phyloP scores from a whole-genome alignment of 495 filamentous ascomycete genomes.

The Aspergillus ellipticus region DNA sequence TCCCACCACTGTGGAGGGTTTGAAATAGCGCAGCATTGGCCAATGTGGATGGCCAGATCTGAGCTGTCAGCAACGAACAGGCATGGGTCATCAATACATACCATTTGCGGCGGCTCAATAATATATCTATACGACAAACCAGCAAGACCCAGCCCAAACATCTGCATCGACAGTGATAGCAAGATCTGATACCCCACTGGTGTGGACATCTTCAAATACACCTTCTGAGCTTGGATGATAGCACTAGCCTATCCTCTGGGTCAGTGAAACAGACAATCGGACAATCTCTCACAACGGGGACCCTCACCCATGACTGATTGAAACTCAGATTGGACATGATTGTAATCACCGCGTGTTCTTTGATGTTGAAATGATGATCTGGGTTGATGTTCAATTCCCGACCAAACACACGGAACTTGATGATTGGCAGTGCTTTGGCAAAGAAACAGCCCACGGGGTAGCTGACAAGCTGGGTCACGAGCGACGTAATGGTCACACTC shows the following conservation, averaged over 20 bases:
- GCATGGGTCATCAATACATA: too few species aligned
- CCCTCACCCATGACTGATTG: conserved; percentile 13
- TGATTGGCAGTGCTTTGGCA: conserved; percentile 41
- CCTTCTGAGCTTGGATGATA: conserved; percentile 54
- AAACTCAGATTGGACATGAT: conserved; percentile 50
- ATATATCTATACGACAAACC: conserved; percentile 59
- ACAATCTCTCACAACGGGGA: background rate
- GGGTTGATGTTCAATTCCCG: conserved; percentile 45
- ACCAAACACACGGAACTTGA: conserved; percentile 47
- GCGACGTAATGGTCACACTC: conserved; percentile 57
- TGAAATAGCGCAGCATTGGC: conserved; percentile 86
- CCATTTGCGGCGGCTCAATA: conserved; percentile 72
- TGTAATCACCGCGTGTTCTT: conserved; percentile 53
- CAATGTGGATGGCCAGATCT: conserved; percentile 81
- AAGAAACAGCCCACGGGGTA: conserved; percentile 52
- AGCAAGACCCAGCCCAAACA: conserved; percentile 48
- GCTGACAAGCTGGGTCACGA: conserved; percentile 62
- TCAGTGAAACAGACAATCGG: background rate
- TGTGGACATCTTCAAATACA: conserved; percentile 27
- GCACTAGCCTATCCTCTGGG: conserved; percentile 58
- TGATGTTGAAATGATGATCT: conserved; percentile 44
- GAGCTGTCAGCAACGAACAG: too few species aligned
- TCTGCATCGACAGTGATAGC: conserved; percentile 37
- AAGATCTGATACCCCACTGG: conserved; percentile 42
- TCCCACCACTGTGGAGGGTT: conserved; percentile 78